Evolutionary conservation across 345 rosid genomes (phyloP), one percentile per base, ranked within the genome.

Genomic region (Arabidopsis suecica): DNA sequence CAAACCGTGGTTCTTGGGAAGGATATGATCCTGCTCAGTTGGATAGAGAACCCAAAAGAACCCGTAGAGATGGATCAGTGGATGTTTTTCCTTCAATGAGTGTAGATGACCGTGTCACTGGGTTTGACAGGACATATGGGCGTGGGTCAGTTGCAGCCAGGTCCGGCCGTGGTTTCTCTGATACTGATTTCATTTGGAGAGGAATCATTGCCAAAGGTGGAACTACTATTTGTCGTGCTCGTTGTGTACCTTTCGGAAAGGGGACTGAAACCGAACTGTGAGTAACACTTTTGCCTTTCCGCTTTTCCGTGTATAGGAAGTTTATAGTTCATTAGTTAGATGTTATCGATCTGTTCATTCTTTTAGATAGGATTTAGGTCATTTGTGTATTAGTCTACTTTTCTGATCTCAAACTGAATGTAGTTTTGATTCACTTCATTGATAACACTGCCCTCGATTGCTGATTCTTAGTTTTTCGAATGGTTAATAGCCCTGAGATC

Each of bases 401-500:
- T 55, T 34, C 58, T 75, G n/a, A 61, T 60, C 37, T 68, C 36
- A 30, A 68, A 51, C 48, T 62, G 60, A 38, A 38, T 13, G 12
- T 53, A 60, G 49, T 76, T 61, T 76, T 69, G 64, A 38, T 68
- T 25, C 11, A 23, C 33, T 11, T 69, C 34, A 61, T 41, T 60
- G 45, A 32, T 61, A 30, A 41, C 57, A 51, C 34, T 58, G 47
- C 13, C 68, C 36, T 53, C 18, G 34, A 32, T 51, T 66, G 20
- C 78, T 78, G 65, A 64, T 78, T 65, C 28, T 55, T 44, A 73
- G 51, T 69, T 71, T 71, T 75, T 74, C 22, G 18, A 73, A 55
- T 69, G 68, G 81, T 78, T 85, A 47, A 66, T 74, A 95, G 97
- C 71, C 99, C 99, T 62, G 90, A 83, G 79, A 88, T 88, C 62